Evolutionary conservation across 164 flowering plant species (phyloP), one percentile per base, ranked within the genome.

Genomic region (Taxillus chinensis): DNA sequence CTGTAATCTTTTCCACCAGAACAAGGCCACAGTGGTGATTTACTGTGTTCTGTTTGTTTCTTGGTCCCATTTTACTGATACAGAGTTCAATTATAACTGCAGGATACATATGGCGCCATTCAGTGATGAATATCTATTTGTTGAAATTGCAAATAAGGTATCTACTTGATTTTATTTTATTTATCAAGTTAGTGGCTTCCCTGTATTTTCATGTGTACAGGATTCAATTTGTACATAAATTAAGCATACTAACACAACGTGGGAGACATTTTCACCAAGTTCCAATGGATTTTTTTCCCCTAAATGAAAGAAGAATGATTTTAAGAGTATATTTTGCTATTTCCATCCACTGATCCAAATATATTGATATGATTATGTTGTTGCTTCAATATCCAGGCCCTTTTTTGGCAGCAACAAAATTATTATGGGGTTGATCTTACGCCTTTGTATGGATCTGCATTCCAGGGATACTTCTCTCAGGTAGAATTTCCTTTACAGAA

Each of bases 21-120:
- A 27, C 27, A 27, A 27, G 27, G 27, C 27, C 27, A 27, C 27
- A 27, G 27, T 0, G 27, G 27, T 27, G 27, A 27, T 27, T 27
- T 27, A 27, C 27, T 27, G 2, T 27, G 27, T 27, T 27, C 0
- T 27, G 27, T 4, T 4, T 9, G 52, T 49, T 49, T 12, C 52
- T 49, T 4, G 10, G 14, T 12, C 12, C 4, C 5, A 49, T 48
- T 48, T n/a, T 69, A 52, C 55, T 66, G 3, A 66, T 57, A 63
- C 58, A 11, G 50, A 53, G 16, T 67, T 66, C 37, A 38, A 68
- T 66, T 37, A 27, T 27, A 68, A 27, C 37, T 71, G 72, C 66
- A 93, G 99, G 84, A 90, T 93, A 72, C 97, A 93, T 71, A 82
- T 90, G 97, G 99, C 99, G 27, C 99, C 97, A 73, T 93, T 93